Percentiles rank a stretch among this genome's conserved stretches.
phyloP scores from a whole-genome alignment of 140 eudicot genomes.

The Bidens hawaiensis region DNA sequence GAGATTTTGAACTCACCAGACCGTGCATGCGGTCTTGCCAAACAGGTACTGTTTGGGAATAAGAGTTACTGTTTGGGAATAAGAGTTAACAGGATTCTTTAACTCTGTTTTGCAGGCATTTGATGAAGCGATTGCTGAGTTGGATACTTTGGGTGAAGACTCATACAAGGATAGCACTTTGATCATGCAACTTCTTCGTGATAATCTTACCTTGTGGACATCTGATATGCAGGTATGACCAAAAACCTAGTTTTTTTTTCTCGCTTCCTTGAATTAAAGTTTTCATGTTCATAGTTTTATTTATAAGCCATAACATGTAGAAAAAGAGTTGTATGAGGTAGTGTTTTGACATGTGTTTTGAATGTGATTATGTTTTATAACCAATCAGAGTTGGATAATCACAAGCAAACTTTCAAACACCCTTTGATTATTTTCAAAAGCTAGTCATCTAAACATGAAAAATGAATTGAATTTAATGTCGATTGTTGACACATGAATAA shows the following conservation, averaged over 20 bases:
- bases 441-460: background rate
- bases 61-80: background rate
- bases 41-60: constrained; percentile 51
- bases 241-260: no score
- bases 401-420: no score
- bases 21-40: constrained; percentile 60
- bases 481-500: background rate
- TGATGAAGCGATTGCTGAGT: constrained; percentile 81
- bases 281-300: no score
- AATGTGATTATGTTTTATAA: no score
- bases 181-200: constrained; percentile 84
- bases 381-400: no score
- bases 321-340: no score
- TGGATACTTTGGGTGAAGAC: constrained; percentile 84
- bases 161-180: constrained; percentile 87
- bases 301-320: no score
- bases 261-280: no score
- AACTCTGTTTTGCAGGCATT: constrained; percentile 40
- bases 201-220: constrained; percentile 77
- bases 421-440: no score
- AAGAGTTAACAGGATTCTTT: background rate
- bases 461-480: background rate
- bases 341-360: background rate
- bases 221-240: constrained; percentile 80
- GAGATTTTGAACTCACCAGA: constrained; percentile 60